Percentiles rank a stretch among this genome's conserved stretches.
phyloP scores from a whole-genome alignment of 306 rosid species.

The Casuarina cunninghamiana region DNA sequence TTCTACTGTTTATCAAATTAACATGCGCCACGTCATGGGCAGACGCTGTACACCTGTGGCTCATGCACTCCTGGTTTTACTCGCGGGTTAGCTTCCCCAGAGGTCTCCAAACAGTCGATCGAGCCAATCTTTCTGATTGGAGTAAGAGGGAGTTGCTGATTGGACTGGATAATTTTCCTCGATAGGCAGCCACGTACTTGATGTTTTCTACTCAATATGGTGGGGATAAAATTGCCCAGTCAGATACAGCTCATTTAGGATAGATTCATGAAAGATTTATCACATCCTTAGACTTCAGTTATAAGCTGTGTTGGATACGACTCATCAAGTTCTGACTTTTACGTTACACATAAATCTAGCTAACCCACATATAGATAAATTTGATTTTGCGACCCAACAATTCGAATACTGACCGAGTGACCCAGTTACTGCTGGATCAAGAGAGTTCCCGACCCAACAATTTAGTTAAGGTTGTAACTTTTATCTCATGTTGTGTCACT shows the following conservation, averaged over 20 bases:
- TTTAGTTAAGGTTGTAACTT: no score
- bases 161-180: background rate
- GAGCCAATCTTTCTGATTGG: no score
- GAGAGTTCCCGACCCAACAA: no score
- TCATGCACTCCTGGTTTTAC: background rate
- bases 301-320: background rate
- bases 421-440: no score
- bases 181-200: background rate
- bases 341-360: background rate
- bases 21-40: background rate
- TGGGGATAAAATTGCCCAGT: background rate
- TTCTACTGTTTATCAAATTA: background rate
- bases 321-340: background rate
- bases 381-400: no score
- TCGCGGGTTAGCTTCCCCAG: background rate
- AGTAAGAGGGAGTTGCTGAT: no score
- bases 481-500: no score
- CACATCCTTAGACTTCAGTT: background rate
- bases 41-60: background rate
- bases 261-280: background rate
- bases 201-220: background rate
- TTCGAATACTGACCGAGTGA: no score
- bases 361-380: no score
- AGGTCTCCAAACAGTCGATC: no score
- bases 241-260: constrained; percentile 3